These are phyloP conservation scores for Pseudopyricularia javanii DNA, from an alignment of 2,329 filamentous ascomycete species.

Conservation along the genomic window DNA sequence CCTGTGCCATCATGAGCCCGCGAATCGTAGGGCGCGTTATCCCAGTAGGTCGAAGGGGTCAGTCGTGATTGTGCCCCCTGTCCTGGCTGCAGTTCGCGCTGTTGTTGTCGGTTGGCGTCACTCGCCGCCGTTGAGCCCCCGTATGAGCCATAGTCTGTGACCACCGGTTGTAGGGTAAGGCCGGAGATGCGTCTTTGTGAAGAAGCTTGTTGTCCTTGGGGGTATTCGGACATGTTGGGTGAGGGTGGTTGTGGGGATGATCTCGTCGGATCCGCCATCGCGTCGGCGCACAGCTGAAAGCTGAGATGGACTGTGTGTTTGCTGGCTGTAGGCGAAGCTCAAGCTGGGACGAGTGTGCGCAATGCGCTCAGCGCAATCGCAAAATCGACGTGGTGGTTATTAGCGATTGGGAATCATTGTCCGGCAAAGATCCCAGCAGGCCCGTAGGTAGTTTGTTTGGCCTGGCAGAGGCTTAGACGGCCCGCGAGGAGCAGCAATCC, in stretches of 20 bases:
- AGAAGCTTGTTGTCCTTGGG: slow-evolving; percentile 16
- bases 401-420: not conserved
- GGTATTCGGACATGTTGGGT: slow-evolving; percentile 7
- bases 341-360: not conserved
- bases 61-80: not conserved
- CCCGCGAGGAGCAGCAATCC: not conserved
- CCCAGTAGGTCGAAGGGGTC: slow-evolving; percentile 35
- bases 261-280: slow-evolving; percentile 17
- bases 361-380: not conserved
- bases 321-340: not conserved
- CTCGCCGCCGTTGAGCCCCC: not conserved
- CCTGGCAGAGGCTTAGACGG: not conserved
- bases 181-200: not conserved
- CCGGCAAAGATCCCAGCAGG: not conserved
- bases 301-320: not conserved
- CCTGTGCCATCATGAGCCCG: slow-evolving; percentile 17
- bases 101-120: not conserved
- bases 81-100: not conserved
- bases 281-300: not conserved
- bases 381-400: not conserved
- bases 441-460: not conserved
- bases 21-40: slow-evolving; percentile 26
- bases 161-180: too few species aligned
- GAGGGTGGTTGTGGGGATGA: slow-evolving; percentile 11
- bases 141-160: not conserved